A percentile compares a stretch with the other conserved stretches of the same genome.
Conservation (phyloP, 306 rosid species). For the barrel medic (Medicago truncatula) region MtrunA17r5.0-ANR NC_053043.1:5011501-5012000, state of each 20-base stretch:
- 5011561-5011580: not conserved
- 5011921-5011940: too few relatives aligned
- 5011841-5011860: not conserved
- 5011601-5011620: not conserved
- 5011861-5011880: not conserved
- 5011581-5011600: not conserved
- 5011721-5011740: not conserved
- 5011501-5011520: too few relatives aligned
- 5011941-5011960: too few relatives aligned
- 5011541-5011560: too few relatives aligned
- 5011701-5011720: not conserved
- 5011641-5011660: not conserved
- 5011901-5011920: too few relatives aligned
- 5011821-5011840: constrained; percentile 31
- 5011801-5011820: constrained; percentile 16
- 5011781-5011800: constrained; percentile 19
- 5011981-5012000: too few relatives aligned
- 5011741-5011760: constrained; percentile 23
- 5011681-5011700: too few relatives aligned
- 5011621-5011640: not conserved
- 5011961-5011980: too few relatives aligned
- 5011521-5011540: too few relatives aligned
- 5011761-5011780: constrained; percentile 3
- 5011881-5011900: too few relatives aligned
- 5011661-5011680: too few relatives aligned